Evolutionary conservation across 345 rosid genomes (phyloP), one percentile per base, ranked within the genome.

Genomic region (Garcia nutans): DNA sequence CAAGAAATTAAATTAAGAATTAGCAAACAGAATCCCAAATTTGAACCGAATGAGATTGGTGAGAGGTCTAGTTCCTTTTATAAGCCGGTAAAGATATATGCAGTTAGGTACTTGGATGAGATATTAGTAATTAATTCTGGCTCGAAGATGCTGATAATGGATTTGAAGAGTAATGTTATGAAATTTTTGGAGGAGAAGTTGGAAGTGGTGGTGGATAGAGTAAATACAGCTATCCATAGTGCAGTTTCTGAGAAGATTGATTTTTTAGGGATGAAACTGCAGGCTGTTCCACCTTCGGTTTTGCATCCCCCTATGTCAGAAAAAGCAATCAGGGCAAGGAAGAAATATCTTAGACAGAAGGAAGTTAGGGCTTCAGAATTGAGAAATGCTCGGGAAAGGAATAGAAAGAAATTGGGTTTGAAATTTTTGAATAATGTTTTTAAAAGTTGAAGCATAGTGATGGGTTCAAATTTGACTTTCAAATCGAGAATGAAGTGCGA

Each of bases 61-160:
- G 81, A 85, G 0, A 24, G 10, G 17, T 76, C 85, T 41, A 83
- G 67, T 82, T 87, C 91, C 71, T 90, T 87, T 73, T 90, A 79
- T 78, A 93, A 86, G 83, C 97, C 96, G 0, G 75, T 84, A 49
- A 95, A 87, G 85, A 58, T 91, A 31, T 83, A 91, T 79, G 94
- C 96, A 0, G 84, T 91, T 64, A 86, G 99, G 87, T 95, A 93
- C 74, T 86, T 93, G 81, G 97, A 95, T 77, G 97, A 93, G 89
- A 93, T 95, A 77, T 81, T 95, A 63, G 47, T 93, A 61, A 78
- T 89, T 70, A 89, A 96, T 8, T 95, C 99, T 0, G 99, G 97
- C 13, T 88, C 94, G 3, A 95, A 90, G 74, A 60, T 84, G 85
- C 69, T 88, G 79, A 83, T 86, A 0, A 84, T 86, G 86, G 96